Evolutionary conservation across 2,329 filamentous ascomycete species (phyloP).

Genomic region (Fusarium ramigenum): DNA sequence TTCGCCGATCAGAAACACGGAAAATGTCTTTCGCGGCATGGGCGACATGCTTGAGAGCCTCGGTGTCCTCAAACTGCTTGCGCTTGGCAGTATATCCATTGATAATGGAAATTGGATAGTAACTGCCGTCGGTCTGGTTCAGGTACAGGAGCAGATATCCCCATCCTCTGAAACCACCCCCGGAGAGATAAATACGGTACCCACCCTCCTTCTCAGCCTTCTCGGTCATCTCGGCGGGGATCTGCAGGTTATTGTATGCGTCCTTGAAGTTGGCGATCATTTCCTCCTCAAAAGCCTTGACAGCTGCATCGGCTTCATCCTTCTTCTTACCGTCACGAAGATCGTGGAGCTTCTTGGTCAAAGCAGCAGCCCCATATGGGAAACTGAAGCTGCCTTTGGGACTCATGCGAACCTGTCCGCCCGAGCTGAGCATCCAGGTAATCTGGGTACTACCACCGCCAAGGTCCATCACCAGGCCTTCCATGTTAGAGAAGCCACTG

Average conservation of each 20-base stretch:
- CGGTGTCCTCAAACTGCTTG: slow-evolving; percentile 62
- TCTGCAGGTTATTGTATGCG: slow-evolving; percentile 61
- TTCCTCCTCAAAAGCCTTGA: slow-evolving; percentile 57
- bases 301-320: slow-evolving; percentile 53
- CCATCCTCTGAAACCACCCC: slow-evolving; percentile 77
- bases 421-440: slow-evolving; percentile 68
- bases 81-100: slow-evolving; percentile 69
- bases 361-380: slow-evolving; percentile 75
- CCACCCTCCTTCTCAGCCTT: slow-evolving; percentile 55
- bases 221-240: slow-evolving; percentile 61
- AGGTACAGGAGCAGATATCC: slow-evolving; percentile 71
- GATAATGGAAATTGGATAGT: slow-evolving; percentile 77
- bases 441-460: slow-evolving; percentile 76
- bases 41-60: slow-evolving; percentile 48
- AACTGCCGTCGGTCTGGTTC: slow-evolving; percentile 64
- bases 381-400: slow-evolving; percentile 69
- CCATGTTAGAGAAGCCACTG: slow-evolving; percentile 68
- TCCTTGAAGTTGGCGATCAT: slow-evolving; percentile 62
- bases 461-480: slow-evolving; percentile 76
- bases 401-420: slow-evolving; percentile 61
- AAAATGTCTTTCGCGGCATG: slow-evolving; percentile 57
- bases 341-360: slow-evolving; percentile 63
- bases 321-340: slow-evolving; percentile 50
- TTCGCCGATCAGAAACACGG: slow-evolving; percentile 71
- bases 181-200: slow-evolving; percentile 72